Base-by-base conservation (phyloP, 78 protist genomes). In the Polysphondylium violaceum region DNA sequence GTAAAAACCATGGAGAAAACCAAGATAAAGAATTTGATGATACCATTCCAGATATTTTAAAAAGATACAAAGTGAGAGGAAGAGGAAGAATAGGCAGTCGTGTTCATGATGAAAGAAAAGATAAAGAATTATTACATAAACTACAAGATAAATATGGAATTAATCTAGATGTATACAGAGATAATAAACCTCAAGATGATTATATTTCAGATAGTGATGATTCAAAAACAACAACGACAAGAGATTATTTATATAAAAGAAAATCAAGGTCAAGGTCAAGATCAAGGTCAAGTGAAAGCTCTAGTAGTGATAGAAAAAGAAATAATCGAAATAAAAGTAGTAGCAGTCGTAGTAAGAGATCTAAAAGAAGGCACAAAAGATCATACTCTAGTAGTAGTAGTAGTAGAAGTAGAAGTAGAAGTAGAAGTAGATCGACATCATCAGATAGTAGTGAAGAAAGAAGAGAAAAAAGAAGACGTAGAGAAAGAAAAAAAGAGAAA, bases 81-180 rank as follows among this genome's bases (percentile, higher is more conserved):
- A 83, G 91, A 59, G 91, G 91, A 33, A 67, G 77, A 43, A 58
- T 83, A 16, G 91, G 91, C 8, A 83, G 91, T 33, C 36, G 91
- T n/a, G 91, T 69, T 19, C 56, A 69, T 58, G 91, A 83, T 83
- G 91, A 83, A 44, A 55, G 14, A 56, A 83, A 83, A 47, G 91
- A 83, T 83, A 43, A 56, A n/a, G 64, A 69, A n/a, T 23, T 83
- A 17, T 23, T 83, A 2, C 17, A 56, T 5, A 58, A 27, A 21
- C 31, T 83, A 41, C 35, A 41, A 55, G 60, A 69, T 56, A 55
- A 83, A 21, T 83, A 69, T 83, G 91, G 91, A 31, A 44, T 83
- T 6, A 25, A 40, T 67, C 41, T 83, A 33, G 79, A 83, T 43
- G 59, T 71, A 8, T 83, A 83, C n/a, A 60, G 60, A 59, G 14